Evolutionary conservation across 352 stramenopile species (phyloP).

Genomic region (Globisporangium takayamanum): DNA sequence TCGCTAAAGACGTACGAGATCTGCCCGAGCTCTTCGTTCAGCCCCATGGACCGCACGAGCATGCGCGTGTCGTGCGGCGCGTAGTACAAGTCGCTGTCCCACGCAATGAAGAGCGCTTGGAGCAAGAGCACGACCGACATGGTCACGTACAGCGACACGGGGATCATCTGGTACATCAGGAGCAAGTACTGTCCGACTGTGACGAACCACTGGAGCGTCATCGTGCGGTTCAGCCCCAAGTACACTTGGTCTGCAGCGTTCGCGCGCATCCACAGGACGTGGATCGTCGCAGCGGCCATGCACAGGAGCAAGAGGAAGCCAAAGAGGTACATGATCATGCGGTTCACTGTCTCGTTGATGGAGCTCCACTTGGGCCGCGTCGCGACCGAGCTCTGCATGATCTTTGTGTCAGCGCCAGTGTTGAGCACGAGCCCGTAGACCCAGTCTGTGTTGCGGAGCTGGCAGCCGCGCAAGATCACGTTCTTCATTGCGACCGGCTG

Average conservation of each 20-base stretch:
- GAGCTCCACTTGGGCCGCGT: slow-evolving; percentile 71
- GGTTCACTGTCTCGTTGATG: slow-evolving; percentile 77
- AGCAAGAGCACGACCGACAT: slow-evolving; percentile 74
- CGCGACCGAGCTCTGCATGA: slow-evolving; percentile 71
- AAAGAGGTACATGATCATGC: slow-evolving; percentile 76
- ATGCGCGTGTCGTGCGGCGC: not conserved
- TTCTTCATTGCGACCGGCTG: slow-evolving; percentile 79
- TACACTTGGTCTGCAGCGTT: slow-evolving; percentile 74
- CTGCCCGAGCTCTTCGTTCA: slow-evolving; percentile 93
- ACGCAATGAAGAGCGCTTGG: slow-evolving; percentile 1
- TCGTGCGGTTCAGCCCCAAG: slow-evolving; percentile 43
- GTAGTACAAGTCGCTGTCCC: not conserved
- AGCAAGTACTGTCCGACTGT: slow-evolving; percentile 37
- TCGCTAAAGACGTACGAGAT: slow-evolving; percentile 99
- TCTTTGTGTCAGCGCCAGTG: slow-evolving; percentile 79
- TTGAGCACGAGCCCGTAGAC: slow-evolving; percentile 88
- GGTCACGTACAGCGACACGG: slow-evolving; percentile 91
- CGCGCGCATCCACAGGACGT: slow-evolving; percentile 47
- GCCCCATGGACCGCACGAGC: slow-evolving; percentile 34
- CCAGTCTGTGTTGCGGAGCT: slow-evolving; percentile 86
- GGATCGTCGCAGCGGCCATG: slow-evolving; percentile 21
- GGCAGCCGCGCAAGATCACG: slow-evolving; percentile 80
- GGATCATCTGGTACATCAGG: slow-evolving; percentile 93
- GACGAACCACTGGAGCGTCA: slow-evolving; percentile 7
- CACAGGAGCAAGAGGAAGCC: slow-evolving; percentile 27